phyloP scores from a whole-genome alignment of 2,329 filamentous ascomycete species.

The Calonectria hawksworthii region DNA sequence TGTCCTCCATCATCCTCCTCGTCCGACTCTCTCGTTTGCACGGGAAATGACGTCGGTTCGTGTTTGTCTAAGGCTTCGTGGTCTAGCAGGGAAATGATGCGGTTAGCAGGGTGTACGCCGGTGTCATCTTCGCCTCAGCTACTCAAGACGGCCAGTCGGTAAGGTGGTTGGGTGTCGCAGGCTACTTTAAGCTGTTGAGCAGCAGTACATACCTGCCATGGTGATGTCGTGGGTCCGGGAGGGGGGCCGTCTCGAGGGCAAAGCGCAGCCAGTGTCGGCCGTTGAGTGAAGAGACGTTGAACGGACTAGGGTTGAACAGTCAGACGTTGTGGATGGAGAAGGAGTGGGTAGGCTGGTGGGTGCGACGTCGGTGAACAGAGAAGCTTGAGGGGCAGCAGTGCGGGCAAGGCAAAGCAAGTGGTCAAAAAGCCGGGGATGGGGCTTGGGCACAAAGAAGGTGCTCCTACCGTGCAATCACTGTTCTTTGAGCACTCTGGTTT shows the following conservation, averaged over 20 bases:
- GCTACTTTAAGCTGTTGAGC: conserved; percentile 27
- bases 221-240: conserved; percentile 18
- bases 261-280: background rate
- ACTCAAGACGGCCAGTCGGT: background rate
- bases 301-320: conserved; percentile 20
- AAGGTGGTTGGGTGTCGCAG: background rate
- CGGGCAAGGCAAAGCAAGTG: background rate
- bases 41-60: conserved; percentile 40
- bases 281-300: conserved; percentile 15
- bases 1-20: conserved; percentile 47
- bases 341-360: conserved; percentile 14
- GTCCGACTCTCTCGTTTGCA: conserved; percentile 49
- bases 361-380: conserved; percentile 28
- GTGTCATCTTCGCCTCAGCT: background rate
- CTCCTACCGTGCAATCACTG: background rate
- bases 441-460: background rate
- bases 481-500: background rate
- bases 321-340: conserved; percentile 19
- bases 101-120: conserved; percentile 11
- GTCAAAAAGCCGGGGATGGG: background rate
- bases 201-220: conserved; percentile 43
- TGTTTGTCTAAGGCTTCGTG: conserved; percentile 34
- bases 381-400: background rate
- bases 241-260: background rate
- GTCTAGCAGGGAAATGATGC: conserved; percentile 15